Conservation (phyloP, 2,329 filamentous ascomycete species). For the Rhinocladiella mackenziei region DNA sequence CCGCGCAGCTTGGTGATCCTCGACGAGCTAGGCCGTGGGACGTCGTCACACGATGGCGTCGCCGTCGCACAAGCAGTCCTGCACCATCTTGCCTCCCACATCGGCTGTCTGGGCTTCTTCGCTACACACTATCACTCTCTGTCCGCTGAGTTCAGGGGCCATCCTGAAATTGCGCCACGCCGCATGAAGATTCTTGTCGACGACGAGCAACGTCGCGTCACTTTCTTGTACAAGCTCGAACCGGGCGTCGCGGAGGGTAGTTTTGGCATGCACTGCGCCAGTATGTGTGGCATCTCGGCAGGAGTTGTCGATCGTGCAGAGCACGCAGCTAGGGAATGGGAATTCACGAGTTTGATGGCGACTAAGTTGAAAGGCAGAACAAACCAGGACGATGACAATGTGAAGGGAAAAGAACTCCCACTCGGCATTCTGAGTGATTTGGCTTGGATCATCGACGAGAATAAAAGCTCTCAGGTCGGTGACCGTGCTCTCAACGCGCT, state of each 20-base stretch:
- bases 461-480: conserved; percentile 39
- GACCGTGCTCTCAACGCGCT: conserved; percentile 57
- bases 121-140: conserved; percentile 96
- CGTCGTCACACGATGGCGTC: conserved; percentile 91
- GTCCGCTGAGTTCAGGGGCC: conserved; percentile 80
- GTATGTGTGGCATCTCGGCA: conserved; percentile 90
- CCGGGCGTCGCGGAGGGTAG: conserved; percentile 91
- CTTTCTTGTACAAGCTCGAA: conserved; percentile 92
- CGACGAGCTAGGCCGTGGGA: conserved; percentile 92
- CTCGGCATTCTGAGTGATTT: conserved; percentile 29
- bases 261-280: conserved; percentile 98
- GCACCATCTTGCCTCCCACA: conserved; percentile 90
- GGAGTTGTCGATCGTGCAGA: conserved; percentile 84
- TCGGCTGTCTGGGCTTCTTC: conserved; percentile 93
- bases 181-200: conserved; percentile 96
- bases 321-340: conserved; percentile 84
- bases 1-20: conserved; percentile 92
- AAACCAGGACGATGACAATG: background rate
- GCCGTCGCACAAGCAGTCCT: conserved; percentile 94
- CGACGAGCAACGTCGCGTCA: conserved; percentile 76
- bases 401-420: conserved; percentile 19
- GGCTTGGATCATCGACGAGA: conserved; percentile 22
- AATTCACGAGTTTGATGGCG: conserved; percentile 86
- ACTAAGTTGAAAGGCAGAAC: conserved; percentile 59
- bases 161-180: conserved; percentile 80